A percentile compares a stretch with the other conserved stretches of the same genome.
These are phyloP conservation scores for Medicago arabica DNA, from an alignment of 306 rosid genomes.

Conservation along the genomic window DNA sequence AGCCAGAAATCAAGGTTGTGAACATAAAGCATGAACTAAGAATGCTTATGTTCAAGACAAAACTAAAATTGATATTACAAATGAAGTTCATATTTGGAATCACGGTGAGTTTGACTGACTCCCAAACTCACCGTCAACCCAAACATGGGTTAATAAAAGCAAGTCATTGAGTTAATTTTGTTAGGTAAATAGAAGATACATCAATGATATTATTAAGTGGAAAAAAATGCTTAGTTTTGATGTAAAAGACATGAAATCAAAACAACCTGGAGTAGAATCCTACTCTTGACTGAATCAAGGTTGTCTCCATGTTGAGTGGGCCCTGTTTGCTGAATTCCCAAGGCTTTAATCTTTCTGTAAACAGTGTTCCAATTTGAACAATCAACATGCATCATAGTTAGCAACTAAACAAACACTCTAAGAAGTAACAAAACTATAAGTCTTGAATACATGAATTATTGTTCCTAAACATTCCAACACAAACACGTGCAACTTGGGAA, in stretches of 20 bases:
- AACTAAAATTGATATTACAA: slow-evolving; percentile 7
- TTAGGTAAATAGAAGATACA: not conserved
- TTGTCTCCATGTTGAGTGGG: slow-evolving; percentile 7
- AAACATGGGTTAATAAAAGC: not conserved
- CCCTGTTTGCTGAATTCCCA: slow-evolving; percentile 13
- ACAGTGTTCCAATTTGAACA: slow-evolving; percentile 19
- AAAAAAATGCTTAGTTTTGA: slow-evolving; percentile 12
- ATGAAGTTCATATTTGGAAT: not conserved
- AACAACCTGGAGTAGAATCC: slow-evolving; percentile 48
- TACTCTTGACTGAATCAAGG: slow-evolving; percentile 39
- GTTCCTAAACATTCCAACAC: not conserved
- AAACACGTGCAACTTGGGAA: slow-evolving; percentile 8
- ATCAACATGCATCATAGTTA: slow-evolving; percentile 29
- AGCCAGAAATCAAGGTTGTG: slow-evolving; percentile 22
- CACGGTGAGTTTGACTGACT: not conserved
- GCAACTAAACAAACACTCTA: slow-evolving; percentile 23
- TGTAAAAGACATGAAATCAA: slow-evolving; percentile 26
- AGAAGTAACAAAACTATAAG: no score
- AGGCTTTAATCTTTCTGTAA: slow-evolving; percentile 42
- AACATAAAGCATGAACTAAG: slow-evolving; percentile 23
- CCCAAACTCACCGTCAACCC: not conserved
- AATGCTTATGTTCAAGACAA: slow-evolving; percentile 6
- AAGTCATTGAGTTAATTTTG: not conserved
- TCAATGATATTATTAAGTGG: not conserved
- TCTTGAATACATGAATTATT: slow-evolving; percentile 2